A percentile compares a stretch with the other conserved stretches of the same genome.
Evolutionary conservation across 148 eudicot species (phyloP).

Genomic region (Camellia granthamiana): DNA sequence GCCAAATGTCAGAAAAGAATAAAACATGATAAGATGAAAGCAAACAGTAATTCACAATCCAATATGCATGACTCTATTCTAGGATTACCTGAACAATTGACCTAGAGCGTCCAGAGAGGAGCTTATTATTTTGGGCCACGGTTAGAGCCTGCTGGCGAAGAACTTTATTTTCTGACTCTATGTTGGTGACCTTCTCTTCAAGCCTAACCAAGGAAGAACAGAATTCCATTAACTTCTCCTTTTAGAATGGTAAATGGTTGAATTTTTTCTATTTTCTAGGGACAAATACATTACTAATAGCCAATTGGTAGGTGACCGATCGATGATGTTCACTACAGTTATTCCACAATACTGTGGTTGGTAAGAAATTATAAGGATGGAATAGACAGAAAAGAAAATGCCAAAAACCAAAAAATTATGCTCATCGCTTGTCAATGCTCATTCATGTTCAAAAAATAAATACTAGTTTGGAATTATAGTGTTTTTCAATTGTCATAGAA

Average conservation of each 20-base stretch:
- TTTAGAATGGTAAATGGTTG: constrained; percentile 1
- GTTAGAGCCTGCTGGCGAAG: constrained; percentile 85
- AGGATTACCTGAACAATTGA: constrained; percentile 64
- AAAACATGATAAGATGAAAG: constrained; percentile 22
- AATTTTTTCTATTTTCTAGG: background rate
- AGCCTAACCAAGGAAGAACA: constrained; percentile 48
- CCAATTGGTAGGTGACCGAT: constrained; percentile 3
- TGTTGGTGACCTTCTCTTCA: constrained; percentile 71
- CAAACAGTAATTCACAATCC: background rate
- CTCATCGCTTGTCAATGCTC: background rate
- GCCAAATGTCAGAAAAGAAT: constrained; percentile 37
- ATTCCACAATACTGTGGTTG: background rate
- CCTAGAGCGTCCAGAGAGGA: constrained; percentile 61
- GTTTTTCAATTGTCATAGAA: too few relatives aligned
- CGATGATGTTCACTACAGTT: background rate
- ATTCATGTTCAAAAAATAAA: background rate
- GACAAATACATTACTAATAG: constrained; percentile 3
- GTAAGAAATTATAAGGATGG: background rate
- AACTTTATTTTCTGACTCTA: constrained; percentile 84
- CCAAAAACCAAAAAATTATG: background rate
- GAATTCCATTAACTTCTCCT: constrained; percentile 28
- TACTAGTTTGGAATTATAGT: background rate
- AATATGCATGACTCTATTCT: background rate
- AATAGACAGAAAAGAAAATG: constrained; percentile 8
- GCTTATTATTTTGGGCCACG: constrained; percentile 74